A percentile compares a stretch with the other conserved stretches of the same genome.
These are phyloP conservation scores for Lentinula lateritia DNA, from an alignment of 768 basidiomycete genomes.

Conservation along the genomic window DNA sequence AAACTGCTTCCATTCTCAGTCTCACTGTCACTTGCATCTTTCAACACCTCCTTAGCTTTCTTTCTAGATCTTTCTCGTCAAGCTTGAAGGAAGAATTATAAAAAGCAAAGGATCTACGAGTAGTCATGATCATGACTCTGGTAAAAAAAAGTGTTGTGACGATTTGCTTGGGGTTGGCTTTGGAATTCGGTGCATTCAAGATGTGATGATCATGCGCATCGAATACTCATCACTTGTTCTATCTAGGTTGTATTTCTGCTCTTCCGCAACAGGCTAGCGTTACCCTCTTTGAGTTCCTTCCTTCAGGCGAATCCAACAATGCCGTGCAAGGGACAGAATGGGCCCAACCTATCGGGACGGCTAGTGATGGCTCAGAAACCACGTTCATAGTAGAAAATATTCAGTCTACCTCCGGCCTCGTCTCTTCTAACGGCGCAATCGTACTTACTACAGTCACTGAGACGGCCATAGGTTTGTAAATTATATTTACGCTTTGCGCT, in stretches of 20 bases:
- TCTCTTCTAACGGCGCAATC: background rate
- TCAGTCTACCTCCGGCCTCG: background rate
- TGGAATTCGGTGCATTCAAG: background rate
- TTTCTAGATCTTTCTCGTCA: too few relatives aligned
- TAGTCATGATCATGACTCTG: background rate
- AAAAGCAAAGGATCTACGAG: too few relatives aligned
- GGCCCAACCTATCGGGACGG: background rate
- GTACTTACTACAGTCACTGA: background rate
- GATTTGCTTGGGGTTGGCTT: background rate
- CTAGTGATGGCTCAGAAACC: background rate
- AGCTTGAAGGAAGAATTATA: too few relatives aligned
- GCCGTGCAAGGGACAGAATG: background rate
- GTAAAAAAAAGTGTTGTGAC: background rate
- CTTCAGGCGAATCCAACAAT: background rate
- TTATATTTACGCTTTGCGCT: too few relatives aligned
- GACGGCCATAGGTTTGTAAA: background rate
- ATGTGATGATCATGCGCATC: background rate
- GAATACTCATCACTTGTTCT: background rate
- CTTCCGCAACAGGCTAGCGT: background rate
- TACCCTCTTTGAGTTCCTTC: background rate
- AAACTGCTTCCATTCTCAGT: too few relatives aligned
- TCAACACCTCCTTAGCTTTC: too few relatives aligned
- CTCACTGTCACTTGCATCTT: too few relatives aligned
- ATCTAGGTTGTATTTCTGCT: background rate
- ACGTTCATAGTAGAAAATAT: background rate